These are phyloP conservation scores for Coemansia sp. DNA, from an alignment of 192 early-diverging fungal species.

Conservation along the genomic window DNA sequence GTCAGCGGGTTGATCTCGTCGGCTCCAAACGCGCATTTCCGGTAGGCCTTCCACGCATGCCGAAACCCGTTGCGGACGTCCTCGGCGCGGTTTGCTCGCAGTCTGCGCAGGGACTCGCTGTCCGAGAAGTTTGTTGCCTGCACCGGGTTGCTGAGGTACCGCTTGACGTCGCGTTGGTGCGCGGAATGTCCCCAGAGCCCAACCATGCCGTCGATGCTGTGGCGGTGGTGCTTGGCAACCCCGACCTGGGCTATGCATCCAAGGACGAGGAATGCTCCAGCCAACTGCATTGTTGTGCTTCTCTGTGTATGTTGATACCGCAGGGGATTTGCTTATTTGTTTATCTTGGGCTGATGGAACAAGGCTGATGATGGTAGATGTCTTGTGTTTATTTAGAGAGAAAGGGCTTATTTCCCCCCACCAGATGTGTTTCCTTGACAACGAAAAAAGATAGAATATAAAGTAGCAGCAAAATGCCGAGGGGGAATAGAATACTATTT, in stretches of 20 bases:
- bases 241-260: slow-evolving; percentile 18
- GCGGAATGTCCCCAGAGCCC: slow-evolving; percentile 39
- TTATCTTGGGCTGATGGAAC: too few species aligned
- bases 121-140: slow-evolving; percentile 44
- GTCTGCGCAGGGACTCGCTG: slow-evolving; percentile 25
- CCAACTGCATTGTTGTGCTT: slow-evolving; percentile 21
- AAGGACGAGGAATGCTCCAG: slow-evolving; percentile 19
- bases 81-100: slow-evolving; percentile 58
- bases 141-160: slow-evolving; percentile 28
- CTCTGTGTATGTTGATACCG: not conserved
- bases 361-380: too few species aligned
- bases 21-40: slow-evolving; percentile 69
- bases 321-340: too few species aligned
- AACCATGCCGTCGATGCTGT: slow-evolving; percentile 36
- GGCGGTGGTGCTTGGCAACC: slow-evolving; percentile 23
- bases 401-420: too few species aligned
- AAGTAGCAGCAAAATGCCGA: not conserved
- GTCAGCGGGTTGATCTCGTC: slow-evolving; percentile 69
- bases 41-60: slow-evolving; percentile 79
- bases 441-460: not conserved
- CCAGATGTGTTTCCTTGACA: too few species aligned
- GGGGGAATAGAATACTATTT: not conserved
- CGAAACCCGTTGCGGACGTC: slow-evolving; percentile 63
- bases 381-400: too few species aligned
- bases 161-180: slow-evolving; percentile 30